Percentiles rank a stretch among this genome's conserved stretches.
These are phyloP conservation scores for Bruguiera parviflora DNA, from an alignment of 345 rosid species.

Conservation along the genomic window DNA sequence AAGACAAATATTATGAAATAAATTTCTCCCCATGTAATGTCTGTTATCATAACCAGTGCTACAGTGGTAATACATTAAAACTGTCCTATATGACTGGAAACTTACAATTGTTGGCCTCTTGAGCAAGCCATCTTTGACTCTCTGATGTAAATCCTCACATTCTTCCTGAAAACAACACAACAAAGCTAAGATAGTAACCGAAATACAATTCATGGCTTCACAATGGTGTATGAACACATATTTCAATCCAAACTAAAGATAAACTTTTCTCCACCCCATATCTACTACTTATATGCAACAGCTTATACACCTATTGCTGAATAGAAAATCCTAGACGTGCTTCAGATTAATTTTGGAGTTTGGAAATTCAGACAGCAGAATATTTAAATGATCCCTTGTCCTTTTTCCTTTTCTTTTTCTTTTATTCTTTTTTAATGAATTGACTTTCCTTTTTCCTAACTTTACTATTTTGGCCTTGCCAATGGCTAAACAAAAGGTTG, in stretches of 20 bases:
- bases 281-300: background rate
- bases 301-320: background rate
- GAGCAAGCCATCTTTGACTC: conserved; percentile 49
- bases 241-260: background rate
- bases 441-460: no score
- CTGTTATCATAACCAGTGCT: background rate
- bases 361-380: no score
- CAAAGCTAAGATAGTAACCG: conserved; percentile 16
- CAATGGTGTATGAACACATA: background rate
- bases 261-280: background rate
- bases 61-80: background rate
- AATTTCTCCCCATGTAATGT: background rate
- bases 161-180: conserved; percentile 60
- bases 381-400: no score
- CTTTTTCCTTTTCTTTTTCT: no score
- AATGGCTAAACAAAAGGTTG: no score
- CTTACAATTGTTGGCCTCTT: conserved; percentile 70
- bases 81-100: conserved; percentile 13
- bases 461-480: no score
- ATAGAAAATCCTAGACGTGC: conserved; percentile 10
- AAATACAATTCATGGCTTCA: background rate
- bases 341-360: no score
- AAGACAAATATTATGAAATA: conserved; percentile 1
- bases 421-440: no score
- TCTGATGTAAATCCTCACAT: conserved; percentile 62